These are phyloP conservation scores for Jacaranda copaia DNA, from an alignment of 257 asterid genomes.

Conservation along the genomic window DNA sequence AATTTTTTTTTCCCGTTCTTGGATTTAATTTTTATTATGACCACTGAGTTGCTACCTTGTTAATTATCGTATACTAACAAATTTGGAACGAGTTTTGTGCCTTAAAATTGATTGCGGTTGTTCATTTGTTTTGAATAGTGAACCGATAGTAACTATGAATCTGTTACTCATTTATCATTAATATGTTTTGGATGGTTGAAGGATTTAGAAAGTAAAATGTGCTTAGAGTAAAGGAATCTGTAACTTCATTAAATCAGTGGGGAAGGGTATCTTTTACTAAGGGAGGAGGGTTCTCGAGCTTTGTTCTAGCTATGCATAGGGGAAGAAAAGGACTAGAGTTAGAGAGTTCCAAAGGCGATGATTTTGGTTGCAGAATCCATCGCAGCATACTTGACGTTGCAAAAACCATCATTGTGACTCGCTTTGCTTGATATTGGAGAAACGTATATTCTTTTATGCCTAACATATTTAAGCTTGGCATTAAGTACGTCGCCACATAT, in stretches of 20 bases:
- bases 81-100: background rate
- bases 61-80: background rate
- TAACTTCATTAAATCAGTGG: background rate
- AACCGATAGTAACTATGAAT: background rate
- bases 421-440: background rate
- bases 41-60: background rate
- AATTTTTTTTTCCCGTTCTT: background rate
- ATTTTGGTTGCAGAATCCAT: background rate
- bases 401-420: background rate
- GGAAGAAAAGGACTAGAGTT: background rate
- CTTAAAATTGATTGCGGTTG: background rate
- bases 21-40: background rate
- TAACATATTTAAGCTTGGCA: background rate
- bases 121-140: background rate
- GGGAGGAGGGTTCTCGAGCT: background rate
- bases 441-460: background rate
- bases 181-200: background rate
- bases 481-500: background rate
- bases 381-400: background rate
- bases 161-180: background rate
- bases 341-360: background rate
- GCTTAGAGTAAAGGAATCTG: background rate
- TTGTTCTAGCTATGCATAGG: background rate
- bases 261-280: background rate
- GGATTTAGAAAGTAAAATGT: slow-evolving; percentile 6